Percentiles rank a stretch among this genome's conserved stretches.
These are phyloP conservation scores for Nakaseomyces bracarensis DNA, from an alignment of 1,139 yeast species.

Conservation along the genomic window DNA sequence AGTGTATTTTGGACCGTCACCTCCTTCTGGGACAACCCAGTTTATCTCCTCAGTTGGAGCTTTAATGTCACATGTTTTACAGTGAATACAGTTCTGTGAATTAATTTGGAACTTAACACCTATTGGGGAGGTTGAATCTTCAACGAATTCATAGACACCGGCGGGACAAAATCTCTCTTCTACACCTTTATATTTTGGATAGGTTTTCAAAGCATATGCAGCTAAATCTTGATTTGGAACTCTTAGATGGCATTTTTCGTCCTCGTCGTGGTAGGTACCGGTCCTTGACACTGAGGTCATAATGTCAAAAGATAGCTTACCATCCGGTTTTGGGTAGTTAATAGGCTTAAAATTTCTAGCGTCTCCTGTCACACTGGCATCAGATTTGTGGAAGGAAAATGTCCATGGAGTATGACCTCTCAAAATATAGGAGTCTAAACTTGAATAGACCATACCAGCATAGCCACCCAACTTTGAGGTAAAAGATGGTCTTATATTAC, in stretches of 20 bases:
- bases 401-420: conserved; percentile 87
- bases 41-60: conserved; percentile 88
- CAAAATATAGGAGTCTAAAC: conserved; percentile 70
- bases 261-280: conserved; percentile 92
- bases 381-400: conserved; percentile 59
- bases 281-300: conserved; percentile 90
- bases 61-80: conserved; percentile 96
- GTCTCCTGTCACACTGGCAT: conserved; percentile 58
- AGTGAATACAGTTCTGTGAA: conserved; percentile 93
- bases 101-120: conserved; percentile 88
- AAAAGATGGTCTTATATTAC: conserved; percentile 90
- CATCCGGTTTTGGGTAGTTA: conserved; percentile 91
- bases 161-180: conserved; percentile 96
- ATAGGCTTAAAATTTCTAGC: conserved; percentile 64
- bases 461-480: conserved; percentile 55
- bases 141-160: conserved; percentile 90
- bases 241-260: conserved; percentile 81
- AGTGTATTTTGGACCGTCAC: conserved; percentile 89
- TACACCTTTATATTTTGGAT: conserved; percentile 72
- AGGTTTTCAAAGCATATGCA: conserved; percentile 59
- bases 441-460: conserved; percentile 80
- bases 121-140: conserved; percentile 46
- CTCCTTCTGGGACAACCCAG: conserved; percentile 98
- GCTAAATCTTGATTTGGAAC: conserved; percentile 65
- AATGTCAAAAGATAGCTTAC: conserved; percentile 78